Conservation (phyloP, 1,284 basidiomycete species). For the Papiliotrema fonsecae region DNA sequence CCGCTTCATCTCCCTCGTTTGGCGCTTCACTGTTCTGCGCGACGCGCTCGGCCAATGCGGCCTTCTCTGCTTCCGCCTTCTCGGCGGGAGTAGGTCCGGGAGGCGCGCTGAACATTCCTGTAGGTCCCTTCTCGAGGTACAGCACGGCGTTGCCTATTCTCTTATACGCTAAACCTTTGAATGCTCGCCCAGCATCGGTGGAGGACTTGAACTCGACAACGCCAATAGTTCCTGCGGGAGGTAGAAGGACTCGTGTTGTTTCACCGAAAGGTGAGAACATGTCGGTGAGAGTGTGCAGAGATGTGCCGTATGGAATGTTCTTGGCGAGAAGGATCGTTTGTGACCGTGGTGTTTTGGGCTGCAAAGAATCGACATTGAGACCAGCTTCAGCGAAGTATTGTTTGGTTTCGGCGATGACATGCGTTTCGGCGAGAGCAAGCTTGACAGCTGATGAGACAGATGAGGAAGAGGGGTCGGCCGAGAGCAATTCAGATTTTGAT, state of each 20-base stretch:
- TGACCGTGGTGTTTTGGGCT: constrained; percentile 56
- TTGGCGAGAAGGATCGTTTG: constrained; percentile 88
- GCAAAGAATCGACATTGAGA: constrained; percentile 51
- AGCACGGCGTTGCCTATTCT: constrained; percentile 83
- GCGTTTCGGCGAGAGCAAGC: constrained; percentile 91
- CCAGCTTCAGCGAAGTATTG: constrained; percentile 67
- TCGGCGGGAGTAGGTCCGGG: constrained; percentile 16
- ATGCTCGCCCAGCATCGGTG: constrained; percentile 68
- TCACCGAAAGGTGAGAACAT: constrained; percentile 75
- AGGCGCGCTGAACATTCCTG: constrained; percentile 62
- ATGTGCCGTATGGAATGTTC: constrained; percentile 92
- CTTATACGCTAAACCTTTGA: constrained; percentile 78
- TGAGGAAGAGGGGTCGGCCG: constrained; percentile 49
- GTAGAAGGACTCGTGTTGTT: constrained; percentile 73
- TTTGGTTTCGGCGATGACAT: constrained; percentile 93
- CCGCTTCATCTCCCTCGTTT: constrained; percentile 56
- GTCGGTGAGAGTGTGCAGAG: constrained; percentile 64
- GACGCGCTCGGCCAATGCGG: constrained; percentile 17
- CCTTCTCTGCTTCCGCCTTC: constrained; percentile 37
- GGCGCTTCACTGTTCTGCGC: constrained; percentile 42
- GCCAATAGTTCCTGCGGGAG: constrained; percentile 90
- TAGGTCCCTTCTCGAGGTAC: constrained; percentile 89
- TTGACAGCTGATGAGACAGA: constrained; percentile 67
- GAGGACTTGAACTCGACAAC: constrained; percentile 78
- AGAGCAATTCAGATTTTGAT: constrained; percentile 76